Base-by-base conservation (phyloP, 768 basidiomycete genomes). In the Agrocybe pediades region DNA sequence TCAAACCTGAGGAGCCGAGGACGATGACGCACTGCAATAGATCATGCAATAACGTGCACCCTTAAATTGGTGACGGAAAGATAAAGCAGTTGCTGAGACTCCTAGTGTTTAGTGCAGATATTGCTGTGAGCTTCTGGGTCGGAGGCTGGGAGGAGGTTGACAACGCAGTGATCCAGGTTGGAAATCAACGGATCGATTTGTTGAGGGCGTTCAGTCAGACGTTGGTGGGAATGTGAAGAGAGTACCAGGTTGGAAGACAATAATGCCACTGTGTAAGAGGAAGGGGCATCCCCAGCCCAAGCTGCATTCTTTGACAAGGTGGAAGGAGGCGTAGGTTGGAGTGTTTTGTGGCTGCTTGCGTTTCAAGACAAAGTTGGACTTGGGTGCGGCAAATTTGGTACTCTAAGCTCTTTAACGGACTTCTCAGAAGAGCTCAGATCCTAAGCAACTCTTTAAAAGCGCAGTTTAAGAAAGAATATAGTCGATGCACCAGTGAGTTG, bases 1-100 rank as follows among this genome's bases (percentile, higher is more conserved):
- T 45, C 71, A 24, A 62, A 92, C 94, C 80, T 96, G 94, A 64
- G 92, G 93, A 89, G 1, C 83, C 86, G 3, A 90, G 71, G 9
- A 83, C 81, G n/a, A 95, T 65, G 3, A 85, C 70, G 58, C 88
- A 92, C 16, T 76, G 67, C 17, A 70, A 68, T 25, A 93, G 59
- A 55, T 86, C 78, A 58, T 90, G 82, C 1, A 95, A 67, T 49
- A 95, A 71, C 9, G 87, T 81, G 61, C 92, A 94, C 1, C 92
- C 90, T 6, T 79, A 63, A 19, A 92, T 73, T 9, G 63, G 60
- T 0, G 90, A 89, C 6, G 92, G 72, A 15, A 95, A 65, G 19
- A 96, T 65, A 2, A 94, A 64, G 9, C 82, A 83, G 51, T 84
- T 74, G 2, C 68, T 73, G 19, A 95, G 58, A 44, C 82, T 77